phyloP scores from a whole-genome alignment of 192 early-diverging fungal genomes.

The Coemansia erecta region DNA sequence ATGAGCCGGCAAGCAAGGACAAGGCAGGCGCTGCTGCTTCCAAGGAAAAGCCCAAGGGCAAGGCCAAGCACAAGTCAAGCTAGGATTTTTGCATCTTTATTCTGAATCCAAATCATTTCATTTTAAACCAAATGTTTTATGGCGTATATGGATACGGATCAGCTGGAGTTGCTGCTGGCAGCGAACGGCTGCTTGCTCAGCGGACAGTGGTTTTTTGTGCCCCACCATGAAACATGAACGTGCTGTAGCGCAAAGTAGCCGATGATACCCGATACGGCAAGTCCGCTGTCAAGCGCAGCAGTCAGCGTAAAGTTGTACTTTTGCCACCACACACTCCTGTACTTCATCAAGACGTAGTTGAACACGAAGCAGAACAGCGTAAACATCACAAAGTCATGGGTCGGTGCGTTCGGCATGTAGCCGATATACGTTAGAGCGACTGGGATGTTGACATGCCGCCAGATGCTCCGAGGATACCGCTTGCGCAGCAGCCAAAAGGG shows the following conservation, averaged over 20 bases:
- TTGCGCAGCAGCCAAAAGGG: slow-evolving; percentile 63
- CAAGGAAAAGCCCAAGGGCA: slow-evolving; percentile 7
- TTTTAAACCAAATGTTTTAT: not conserved
- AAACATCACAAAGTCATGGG: slow-evolving; percentile 42
- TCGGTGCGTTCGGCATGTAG: slow-evolving; percentile 58
- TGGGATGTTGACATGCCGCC: slow-evolving; percentile 62
- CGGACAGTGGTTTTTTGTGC: slow-evolving; percentile 26
- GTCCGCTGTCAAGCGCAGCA: slow-evolving; percentile 55
- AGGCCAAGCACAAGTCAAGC: slow-evolving; percentile 23
- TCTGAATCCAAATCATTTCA: not conserved
- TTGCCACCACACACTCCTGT: slow-evolving; percentile 61
- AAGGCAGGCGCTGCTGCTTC: not conserved
- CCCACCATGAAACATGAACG: slow-evolving; percentile 37
- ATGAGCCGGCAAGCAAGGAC: slow-evolving; percentile 9
- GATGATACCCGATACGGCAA: slow-evolving; percentile 38
- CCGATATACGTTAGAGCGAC: slow-evolving; percentile 60
- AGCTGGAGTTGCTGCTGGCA: not conserved
- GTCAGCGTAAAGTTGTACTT: slow-evolving; percentile 54
- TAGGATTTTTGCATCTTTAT: not conserved
- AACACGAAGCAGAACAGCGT: slow-evolving; percentile 59
- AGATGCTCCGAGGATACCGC: slow-evolving; percentile 61
- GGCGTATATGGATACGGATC: not conserved
- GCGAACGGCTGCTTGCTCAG: slow-evolving; percentile 19
- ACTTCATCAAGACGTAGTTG: slow-evolving; percentile 61
- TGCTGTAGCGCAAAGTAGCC: slow-evolving; percentile 42